Conservation (phyloP, 106 monocot genomes). For the Amphibolis antarctica region DNA sequence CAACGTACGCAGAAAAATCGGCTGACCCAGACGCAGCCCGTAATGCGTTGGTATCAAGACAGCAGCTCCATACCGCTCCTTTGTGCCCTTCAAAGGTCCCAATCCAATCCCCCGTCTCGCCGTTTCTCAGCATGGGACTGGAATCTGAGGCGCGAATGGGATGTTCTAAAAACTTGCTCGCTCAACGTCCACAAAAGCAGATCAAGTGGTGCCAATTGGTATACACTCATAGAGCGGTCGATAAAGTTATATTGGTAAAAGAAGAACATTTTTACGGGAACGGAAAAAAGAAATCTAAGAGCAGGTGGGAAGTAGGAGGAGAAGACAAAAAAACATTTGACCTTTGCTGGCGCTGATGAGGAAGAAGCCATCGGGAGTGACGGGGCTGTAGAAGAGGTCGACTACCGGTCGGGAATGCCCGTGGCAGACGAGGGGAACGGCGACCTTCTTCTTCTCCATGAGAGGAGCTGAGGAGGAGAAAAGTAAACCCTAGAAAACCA, state of each 20-base stretch:
- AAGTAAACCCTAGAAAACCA: no score
- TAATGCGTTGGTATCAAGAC: conserved; percentile 76
- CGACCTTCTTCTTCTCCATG: conserved; percentile 84
- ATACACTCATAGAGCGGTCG: no score
- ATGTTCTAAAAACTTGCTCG: neutral
- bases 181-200: neutral
- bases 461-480: no score
- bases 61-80: conserved; percentile 97
- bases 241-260: no score
- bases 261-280: no score
- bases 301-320: no score
- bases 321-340: no score
- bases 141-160: conserved; percentile 37
- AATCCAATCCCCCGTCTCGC: conserved; percentile 95
- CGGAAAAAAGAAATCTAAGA: no score
- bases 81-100: conserved; percentile 97
- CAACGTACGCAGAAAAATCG: conserved; percentile 73
- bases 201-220: neutral
- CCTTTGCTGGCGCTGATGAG: conserved; percentile 99
- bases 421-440: conserved; percentile 89
- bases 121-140: conserved; percentile 92
- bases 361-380: conserved; percentile 87
- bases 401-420: conserved; percentile 96
- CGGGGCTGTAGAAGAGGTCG: conserved; percentile 91
- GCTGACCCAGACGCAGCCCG: conserved; percentile 87